A percentile compares a stretch with the other conserved stretches of the same genome.
These are phyloP conservation scores for Ascochyta pisi DNA, from an alignment of 2,329 filamentous ascomycete genomes.

Conservation along the genomic window DNA sequence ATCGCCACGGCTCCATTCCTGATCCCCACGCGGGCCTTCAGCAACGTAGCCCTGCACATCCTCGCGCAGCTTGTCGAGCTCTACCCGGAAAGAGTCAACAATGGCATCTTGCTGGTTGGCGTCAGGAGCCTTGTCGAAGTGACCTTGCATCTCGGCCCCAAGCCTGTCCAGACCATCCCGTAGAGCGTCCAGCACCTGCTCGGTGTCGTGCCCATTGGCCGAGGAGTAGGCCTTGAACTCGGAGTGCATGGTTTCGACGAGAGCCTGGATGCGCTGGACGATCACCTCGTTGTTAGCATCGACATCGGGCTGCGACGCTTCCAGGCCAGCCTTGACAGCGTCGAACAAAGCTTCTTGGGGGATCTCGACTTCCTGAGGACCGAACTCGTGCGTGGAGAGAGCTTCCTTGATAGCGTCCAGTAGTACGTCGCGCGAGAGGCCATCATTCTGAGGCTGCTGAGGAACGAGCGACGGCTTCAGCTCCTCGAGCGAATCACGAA, in stretches of 20 bases:
- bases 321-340: conserved; percentile 63
- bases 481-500: conserved; percentile 85
- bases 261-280: conserved; percentile 64
- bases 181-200: conserved; percentile 86
- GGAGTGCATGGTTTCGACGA: conserved; percentile 66
- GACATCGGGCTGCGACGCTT: conserved; percentile 60
- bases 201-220: conserved; percentile 79
- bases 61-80: conserved; percentile 69
- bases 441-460: conserved; percentile 49
- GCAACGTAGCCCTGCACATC: conserved; percentile 63
- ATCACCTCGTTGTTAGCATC: conserved; percentile 65
- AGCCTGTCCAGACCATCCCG: conserved; percentile 87
- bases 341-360: conserved; percentile 62
- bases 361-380: conserved; percentile 55
- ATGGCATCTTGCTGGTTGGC: conserved; percentile 78
- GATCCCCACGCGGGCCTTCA: conserved; percentile 52
- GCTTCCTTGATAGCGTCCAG: conserved; percentile 66
- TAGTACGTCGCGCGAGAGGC: conserved; percentile 62
- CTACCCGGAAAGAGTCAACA: conserved; percentile 70
- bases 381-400: conserved; percentile 56
- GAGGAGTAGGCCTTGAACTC: conserved; percentile 81
- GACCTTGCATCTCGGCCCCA: conserved; percentile 78
- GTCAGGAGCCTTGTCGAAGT: conserved; percentile 75
- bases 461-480: conserved; percentile 64
- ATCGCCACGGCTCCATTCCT: conserved; percentile 51